Evolutionary conservation across 805 yeast genomes (phyloP).

Genomic region (Saturnispora ahearnii): DNA sequence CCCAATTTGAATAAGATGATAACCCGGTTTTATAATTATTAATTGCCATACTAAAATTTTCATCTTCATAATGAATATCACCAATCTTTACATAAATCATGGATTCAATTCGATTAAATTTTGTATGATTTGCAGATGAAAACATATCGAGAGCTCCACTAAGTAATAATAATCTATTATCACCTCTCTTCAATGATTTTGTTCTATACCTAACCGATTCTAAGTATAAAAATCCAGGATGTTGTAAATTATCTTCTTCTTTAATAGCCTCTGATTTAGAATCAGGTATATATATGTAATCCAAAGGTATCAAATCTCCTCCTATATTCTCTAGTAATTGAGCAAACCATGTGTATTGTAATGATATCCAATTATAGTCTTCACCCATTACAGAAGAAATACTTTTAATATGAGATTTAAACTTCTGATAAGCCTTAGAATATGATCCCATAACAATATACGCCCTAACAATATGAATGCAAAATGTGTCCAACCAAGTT

Average conservation of each 20-base stretch:
- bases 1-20: slow-evolving; percentile 34
- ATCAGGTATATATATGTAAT: slow-evolving; percentile 25
- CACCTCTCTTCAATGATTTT: background rate
- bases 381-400: slow-evolving; percentile 32
- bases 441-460: slow-evolving; percentile 52
- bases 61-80: slow-evolving; percentile 31
- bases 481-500: slow-evolving; percentile 46
- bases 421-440: slow-evolving; percentile 52
- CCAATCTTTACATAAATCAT: slow-evolving; percentile 44
- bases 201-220: slow-evolving; percentile 24
- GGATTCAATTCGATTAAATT: slow-evolving; percentile 32
- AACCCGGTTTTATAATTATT: slow-evolving; percentile 33
- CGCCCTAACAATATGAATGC: slow-evolving; percentile 54
- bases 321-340: slow-evolving; percentile 37
- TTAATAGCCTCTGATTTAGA: background rate
- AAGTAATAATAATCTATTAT: slow-evolving; percentile 22
- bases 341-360: slow-evolving; percentile 61
- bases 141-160: slow-evolving; percentile 31
- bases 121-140: slow-evolving; percentile 27
- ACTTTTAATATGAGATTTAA: slow-evolving; percentile 51
- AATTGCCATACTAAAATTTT: slow-evolving; percentile 34
- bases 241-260: background rate
- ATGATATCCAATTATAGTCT: slow-evolving; percentile 43
- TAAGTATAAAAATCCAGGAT: slow-evolving; percentile 19
- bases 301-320: slow-evolving; percentile 29